Evolutionary conservation across 2,329 filamentous ascomycete genomes (phyloP).

Genomic region (Cladosporium sp.): DNA sequence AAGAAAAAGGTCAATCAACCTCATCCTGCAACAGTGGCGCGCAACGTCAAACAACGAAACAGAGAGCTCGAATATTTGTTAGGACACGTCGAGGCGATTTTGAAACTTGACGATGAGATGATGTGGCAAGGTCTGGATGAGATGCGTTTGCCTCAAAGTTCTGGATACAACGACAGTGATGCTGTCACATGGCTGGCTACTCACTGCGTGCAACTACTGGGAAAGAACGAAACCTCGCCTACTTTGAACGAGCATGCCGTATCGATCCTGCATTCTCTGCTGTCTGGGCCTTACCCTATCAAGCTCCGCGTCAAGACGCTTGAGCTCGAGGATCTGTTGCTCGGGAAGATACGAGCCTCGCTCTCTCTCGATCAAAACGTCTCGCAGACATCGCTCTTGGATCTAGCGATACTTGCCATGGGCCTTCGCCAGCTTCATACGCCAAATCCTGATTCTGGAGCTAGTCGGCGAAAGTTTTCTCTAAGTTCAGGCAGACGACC

Average conservation of each 20-base stretch:
- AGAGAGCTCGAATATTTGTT: constrained; percentile 75
- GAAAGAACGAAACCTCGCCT: background rate
- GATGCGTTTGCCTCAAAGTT: background rate
- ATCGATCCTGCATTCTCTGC: constrained; percentile 13
- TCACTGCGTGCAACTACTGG: constrained; percentile 20
- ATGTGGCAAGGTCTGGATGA: constrained; percentile 24
- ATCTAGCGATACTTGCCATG: background rate
- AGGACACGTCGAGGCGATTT: constrained; percentile 66
- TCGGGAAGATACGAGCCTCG: constrained; percentile 7
- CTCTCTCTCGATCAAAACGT: background rate
- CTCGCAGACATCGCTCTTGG: background rate
- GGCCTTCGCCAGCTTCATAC: constrained; percentile 1
- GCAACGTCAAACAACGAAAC: background rate
- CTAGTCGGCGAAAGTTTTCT: background rate
- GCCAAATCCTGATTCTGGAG: background rate
- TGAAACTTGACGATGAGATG: constrained; percentile 53
- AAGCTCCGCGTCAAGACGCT: constrained; percentile 1
- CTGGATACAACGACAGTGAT: constrained; percentile 11
- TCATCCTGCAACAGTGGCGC: background rate
- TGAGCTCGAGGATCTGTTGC: constrained; percentile 2
- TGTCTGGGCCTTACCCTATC: constrained; percentile 1
- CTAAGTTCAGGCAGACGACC: constrained; percentile 4
- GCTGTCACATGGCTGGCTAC: constrained; percentile 22
- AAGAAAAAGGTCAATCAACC: background rate
- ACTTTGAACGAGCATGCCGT: constrained; percentile 14